Percentiles rank a stretch among this genome's conserved stretches.
Evolutionary conservation across 208 protist species (phyloP).

Genomic region (Herpetomonas samuelpessoai): DNA sequence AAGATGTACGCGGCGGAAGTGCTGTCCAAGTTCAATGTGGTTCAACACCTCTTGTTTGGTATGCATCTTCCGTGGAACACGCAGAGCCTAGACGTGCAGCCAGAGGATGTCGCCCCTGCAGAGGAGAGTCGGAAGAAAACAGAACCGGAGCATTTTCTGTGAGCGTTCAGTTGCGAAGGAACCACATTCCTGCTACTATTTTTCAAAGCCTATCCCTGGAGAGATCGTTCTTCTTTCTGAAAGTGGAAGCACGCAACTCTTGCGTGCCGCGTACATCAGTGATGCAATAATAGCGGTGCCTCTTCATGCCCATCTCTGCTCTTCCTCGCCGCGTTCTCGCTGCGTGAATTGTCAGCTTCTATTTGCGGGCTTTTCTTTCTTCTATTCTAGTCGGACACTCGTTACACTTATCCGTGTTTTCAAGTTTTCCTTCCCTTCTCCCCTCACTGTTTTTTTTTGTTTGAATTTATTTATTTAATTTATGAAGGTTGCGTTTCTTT

Average conservation of each 20-base stretch:
- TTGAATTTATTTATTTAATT: no score
- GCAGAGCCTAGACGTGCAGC: conserved; percentile 12
- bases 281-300: background rate
- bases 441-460: no score
- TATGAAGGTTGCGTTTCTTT: no score
- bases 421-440: no score
- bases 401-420: no score
- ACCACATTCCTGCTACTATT: no score
- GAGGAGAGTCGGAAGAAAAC: background rate
- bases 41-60: conserved; percentile 95
- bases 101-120: background rate
- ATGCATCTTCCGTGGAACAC: conserved; percentile 78
- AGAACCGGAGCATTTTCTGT: background rate
- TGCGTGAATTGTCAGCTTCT: no score
- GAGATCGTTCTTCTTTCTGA: no score
- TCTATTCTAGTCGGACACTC: no score
- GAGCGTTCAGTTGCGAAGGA: background rate
- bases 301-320: background rate
- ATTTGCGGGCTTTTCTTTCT: no score
- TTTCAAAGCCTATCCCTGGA: no score
- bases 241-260: background rate
- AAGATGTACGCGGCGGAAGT: conserved; percentile 96
- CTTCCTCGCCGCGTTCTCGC: background rate
- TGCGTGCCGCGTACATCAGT: background rate
- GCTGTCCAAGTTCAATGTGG: conserved; percentile 93